Evolutionary conservation across 331 rosid species (phyloP).

Genomic region (Stylosanthes scabra): DNA sequence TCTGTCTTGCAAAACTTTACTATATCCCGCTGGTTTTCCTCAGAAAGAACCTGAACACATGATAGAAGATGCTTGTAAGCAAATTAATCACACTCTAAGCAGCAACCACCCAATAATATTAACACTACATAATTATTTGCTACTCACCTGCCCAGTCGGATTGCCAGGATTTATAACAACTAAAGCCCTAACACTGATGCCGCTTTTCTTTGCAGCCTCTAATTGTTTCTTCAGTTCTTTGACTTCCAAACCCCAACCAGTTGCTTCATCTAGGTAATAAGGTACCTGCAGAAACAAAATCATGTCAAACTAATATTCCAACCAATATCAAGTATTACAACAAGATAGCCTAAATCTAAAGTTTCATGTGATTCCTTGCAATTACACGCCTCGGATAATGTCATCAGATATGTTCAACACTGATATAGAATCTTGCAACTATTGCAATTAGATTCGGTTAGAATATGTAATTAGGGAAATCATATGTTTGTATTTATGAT

Average conservation of each 20-base stretch:
- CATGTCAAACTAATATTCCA: constrained; percentile 28
- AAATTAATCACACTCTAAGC: constrained; percentile 22
- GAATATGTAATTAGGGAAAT: too few species aligned
- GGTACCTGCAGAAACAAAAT: constrained; percentile 71
- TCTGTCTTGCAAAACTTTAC: constrained; percentile 89
- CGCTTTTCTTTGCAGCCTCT: constrained; percentile 75
- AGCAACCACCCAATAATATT: constrained; percentile 1
- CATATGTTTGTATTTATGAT: too few species aligned
- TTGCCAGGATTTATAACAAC: constrained; percentile 97
- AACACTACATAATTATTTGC: constrained; percentile 18
- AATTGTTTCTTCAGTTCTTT: constrained; percentile 83
- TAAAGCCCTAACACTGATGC: constrained; percentile 84
- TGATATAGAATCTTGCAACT: not conserved
- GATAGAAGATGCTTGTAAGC: constrained; percentile 27
- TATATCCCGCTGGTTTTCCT: constrained; percentile 76
- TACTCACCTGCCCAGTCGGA: constrained; percentile 95
- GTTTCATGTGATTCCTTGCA: constrained; percentile 28
- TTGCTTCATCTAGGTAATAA: constrained; percentile 88
- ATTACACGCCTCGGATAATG: constrained; percentile 3
- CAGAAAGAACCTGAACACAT: constrained; percentile 78
- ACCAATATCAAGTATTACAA: constrained; percentile 19
- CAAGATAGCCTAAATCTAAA: constrained; percentile 7
- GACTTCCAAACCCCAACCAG: constrained; percentile 93
- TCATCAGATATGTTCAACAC: not conserved
- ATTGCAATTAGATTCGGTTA: too few species aligned